Evolutionary conservation across 2,329 filamentous ascomycete genomes (phyloP).

Genomic region (Ophiostoma sp.): DNA sequence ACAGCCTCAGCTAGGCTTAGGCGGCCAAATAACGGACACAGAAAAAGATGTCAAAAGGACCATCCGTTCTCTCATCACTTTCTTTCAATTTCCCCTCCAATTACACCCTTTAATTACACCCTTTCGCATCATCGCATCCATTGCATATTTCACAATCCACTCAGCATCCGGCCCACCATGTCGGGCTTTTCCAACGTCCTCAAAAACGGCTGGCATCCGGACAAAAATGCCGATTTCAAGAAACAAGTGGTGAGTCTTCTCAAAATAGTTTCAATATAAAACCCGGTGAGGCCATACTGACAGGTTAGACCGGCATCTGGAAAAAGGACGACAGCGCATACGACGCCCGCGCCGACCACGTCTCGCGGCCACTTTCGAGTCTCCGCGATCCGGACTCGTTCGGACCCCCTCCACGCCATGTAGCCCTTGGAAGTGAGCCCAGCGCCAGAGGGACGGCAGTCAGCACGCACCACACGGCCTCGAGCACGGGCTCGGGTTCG

Average conservation of each 20-base stretch:
- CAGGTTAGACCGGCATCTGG: slow-evolving; percentile 26
- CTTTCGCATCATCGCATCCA: neutral
- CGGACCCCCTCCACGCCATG: slow-evolving; percentile 74
- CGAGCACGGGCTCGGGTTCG: slow-evolving; percentile 36
- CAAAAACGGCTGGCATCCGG: slow-evolving; percentile 49
- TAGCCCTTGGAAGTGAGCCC: slow-evolving; percentile 31
- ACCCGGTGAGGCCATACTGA: neutral
- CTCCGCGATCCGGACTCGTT: slow-evolving; percentile 77
- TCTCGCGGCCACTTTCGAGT: slow-evolving; percentile 62
- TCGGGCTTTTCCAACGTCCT: slow-evolving; percentile 40
- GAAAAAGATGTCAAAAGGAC: neutral
- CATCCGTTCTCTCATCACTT: neutral
- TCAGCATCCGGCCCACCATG: slow-evolving; percentile 37
- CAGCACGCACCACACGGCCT: slow-evolving; percentile 34
- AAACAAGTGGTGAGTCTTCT: slow-evolving; percentile 47
- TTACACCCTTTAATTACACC: neutral
- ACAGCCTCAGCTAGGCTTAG: slow-evolving; percentile 7
- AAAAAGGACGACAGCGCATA: slow-evolving; percentile 39
- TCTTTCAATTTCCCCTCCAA: neutral
- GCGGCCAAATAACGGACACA: neutral
- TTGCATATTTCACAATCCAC: neutral
- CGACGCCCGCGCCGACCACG: slow-evolving; percentile 38
- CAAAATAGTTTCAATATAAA: neutral
- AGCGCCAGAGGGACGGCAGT: slow-evolving; percentile 31
- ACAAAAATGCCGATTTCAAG: slow-evolving; percentile 47